Base-by-base conservation (phyloP, 2,329 filamentous ascomycete species). In the Dissoconium aciculare region DNA sequence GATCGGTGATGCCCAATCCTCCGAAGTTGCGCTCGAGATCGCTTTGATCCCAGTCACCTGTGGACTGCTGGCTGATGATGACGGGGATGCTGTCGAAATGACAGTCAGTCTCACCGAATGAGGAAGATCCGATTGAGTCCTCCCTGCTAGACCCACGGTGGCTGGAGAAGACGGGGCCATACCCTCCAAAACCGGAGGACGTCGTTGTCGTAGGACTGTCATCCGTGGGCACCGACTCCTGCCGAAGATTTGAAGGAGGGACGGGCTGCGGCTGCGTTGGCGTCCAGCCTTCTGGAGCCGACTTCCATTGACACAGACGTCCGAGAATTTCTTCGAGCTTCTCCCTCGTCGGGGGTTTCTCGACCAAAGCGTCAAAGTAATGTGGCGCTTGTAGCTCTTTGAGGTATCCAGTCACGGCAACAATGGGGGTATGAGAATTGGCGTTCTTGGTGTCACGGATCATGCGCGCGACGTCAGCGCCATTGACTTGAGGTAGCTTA, bases 341-440 rank as follows among this genome's bases (percentile, higher is more conserved):
- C 3, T 80, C 79, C 26, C 83, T 76, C 23, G 87, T 95, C 19
- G 92, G 91, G 15, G 89, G 89, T 57, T 98, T 98, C 56, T 98
- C 85, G 31, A 98, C 83, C 30, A 98, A 64, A 1, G 81, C 82
- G 53, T 95, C 85, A 49, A 98, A 98, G 55, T 94, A 82, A 57
- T 98, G 87, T 3, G 83, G 82, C 36, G 85, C 84, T 44, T 89
- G 85, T 2, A 98, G 65, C 50, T 98, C 89, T 53, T 95, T 95
- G n/a, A 98, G 63, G 54, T 98, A 98, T 5, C 89, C 87, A 3
- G 89, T 98, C 17, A 98, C 87, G 28, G 84, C 85, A 34, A 98
- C 83, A 38, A 98, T 92, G 0, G 89, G 89, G 0, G 89, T 98
- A 45, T 89, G 76, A 0, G 81, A 79, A 52, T 98, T 98, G 35